These are phyloP conservation scores for Apiotrichum akiyoshidainum DNA, from an alignment of 1,284 basidiomycete genomes.

Conservation along the genomic window DNA sequence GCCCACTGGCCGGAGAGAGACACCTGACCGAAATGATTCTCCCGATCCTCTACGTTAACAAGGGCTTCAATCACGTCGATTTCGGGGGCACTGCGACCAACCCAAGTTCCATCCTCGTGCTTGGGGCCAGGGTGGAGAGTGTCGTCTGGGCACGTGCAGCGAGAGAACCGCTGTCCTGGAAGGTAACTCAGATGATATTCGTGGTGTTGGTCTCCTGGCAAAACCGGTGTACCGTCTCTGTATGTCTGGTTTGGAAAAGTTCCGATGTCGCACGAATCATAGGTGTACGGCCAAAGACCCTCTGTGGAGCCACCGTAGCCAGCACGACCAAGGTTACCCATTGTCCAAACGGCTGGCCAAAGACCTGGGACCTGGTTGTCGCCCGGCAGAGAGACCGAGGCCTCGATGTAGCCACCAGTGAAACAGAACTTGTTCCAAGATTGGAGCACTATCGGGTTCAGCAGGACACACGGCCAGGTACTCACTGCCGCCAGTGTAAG, in stretches of 20 bases:
- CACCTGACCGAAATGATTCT: conserved; percentile 17
- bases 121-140: conserved; percentile 65
- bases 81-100: conserved; percentile 62
- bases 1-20: conserved; percentile 39
- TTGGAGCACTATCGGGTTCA: conserved; percentile 54
- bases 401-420: conserved; percentile 51
- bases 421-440: conserved; percentile 54
- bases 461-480: neutral
- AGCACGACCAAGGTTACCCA: conserved; percentile 75
- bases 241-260: conserved; percentile 62
- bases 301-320: conserved; percentile 54
- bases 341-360: conserved; percentile 82
- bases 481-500: conserved; percentile 69
- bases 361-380: conserved; percentile 52
- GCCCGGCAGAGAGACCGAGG: conserved; percentile 78
- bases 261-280: conserved; percentile 75
- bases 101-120: conserved; percentile 57
- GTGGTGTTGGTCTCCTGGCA: conserved; percentile 35
- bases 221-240: conserved; percentile 17
- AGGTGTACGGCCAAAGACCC: conserved; percentile 55
- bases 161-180: conserved; percentile 56
- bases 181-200: conserved; percentile 42
- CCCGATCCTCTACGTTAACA: conserved; percentile 20
- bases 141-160: conserved; percentile 55
- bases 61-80: conserved; percentile 67